Base-by-base conservation (phyloP, 106 monocot species). In the Hemerocallis citrina region DNA sequence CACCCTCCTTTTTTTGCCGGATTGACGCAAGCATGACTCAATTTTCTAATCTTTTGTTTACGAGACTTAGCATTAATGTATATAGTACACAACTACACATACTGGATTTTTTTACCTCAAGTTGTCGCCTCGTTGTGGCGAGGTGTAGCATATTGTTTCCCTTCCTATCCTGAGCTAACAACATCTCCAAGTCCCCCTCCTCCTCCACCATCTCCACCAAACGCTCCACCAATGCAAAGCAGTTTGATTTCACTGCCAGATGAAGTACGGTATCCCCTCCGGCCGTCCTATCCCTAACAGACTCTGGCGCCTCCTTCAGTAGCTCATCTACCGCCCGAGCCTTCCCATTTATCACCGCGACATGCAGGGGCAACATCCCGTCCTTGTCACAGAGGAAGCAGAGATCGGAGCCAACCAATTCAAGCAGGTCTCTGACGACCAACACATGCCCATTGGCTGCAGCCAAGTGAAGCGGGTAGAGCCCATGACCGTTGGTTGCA, bases 61-160 rank as follows among this genome's bases (percentile, higher is more conserved):
- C n/a, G n/a, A n/a, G n/a, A n/a, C n/a, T n/a, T n/a, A n/a, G n/a
- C n/a, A n/a, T n/a, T n/a, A n/a, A n/a, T n/a, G n/a, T n/a, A n/a
- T n/a, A n/a, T n/a, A n/a, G n/a, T n/a, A n/a, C n/a, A n/a, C n/a
- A n/a, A n/a, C n/a, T n/a, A n/a, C n/a, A n/a, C n/a, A n/a, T n/a
- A n/a, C n/a, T n/a, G n/a, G n/a, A n/a, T n/a, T n/a, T 5, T 37
- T 4, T 37, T 41, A 59, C 58, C 44, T 68, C 34, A 24, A 48
- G 35, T 60, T 61, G 74, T 42, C 23, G 49, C 2, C 50, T 61
- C 13, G 51, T 60, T 0, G 66, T 28, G 35, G 74, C 66, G 14
- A 50, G 58, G 29, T 74, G 74, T 51, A 74, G 31, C 2, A 54
- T 23, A 24, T 66, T 74, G 41, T 74, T 74, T 14, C 74, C 66